Evolutionary conservation across 2,329 filamentous ascomycete genomes (phyloP).

Genomic region (Geosmithia putterillii): DNA sequence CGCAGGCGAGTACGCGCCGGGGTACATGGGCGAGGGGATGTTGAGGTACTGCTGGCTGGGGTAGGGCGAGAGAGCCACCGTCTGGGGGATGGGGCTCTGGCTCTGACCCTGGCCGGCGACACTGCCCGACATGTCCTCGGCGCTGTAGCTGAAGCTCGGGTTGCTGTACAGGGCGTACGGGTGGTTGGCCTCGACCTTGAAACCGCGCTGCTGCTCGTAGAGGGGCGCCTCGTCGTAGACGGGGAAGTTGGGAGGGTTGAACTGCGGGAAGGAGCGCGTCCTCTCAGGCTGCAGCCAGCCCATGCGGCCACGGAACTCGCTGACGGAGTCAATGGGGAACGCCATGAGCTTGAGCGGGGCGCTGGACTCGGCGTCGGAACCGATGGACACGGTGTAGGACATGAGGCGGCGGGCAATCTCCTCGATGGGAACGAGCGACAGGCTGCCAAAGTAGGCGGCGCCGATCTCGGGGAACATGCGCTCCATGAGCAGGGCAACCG

Average conservation of each 20-base stretch:
- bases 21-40: slow-evolving; percentile 50
- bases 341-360: slow-evolving; percentile 58
- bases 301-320: slow-evolving; percentile 57
- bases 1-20: slow-evolving; percentile 46
- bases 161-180: slow-evolving; percentile 42
- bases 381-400: slow-evolving; percentile 50
- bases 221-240: slow-evolving; percentile 26
- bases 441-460: slow-evolving; percentile 72
- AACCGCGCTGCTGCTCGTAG: slow-evolving; percentile 12
- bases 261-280: slow-evolving; percentile 49
- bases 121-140: slow-evolving; percentile 47
- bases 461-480: slow-evolving; percentile 87
- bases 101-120: too few species aligned
- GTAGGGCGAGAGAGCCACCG: slow-evolving; percentile 42
- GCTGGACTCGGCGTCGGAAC: slow-evolving; percentile 43
- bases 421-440: slow-evolving; percentile 72
- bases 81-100: slow-evolving; percentile 39
- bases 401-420: slow-evolving; percentile 70
- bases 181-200: slow-evolving; percentile 15
- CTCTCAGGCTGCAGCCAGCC: slow-evolving; percentile 51
- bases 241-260: slow-evolving; percentile 42
- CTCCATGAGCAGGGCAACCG: slow-evolving; percentile 75
- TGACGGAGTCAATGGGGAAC: slow-evolving; percentile 56
- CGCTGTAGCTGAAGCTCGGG: slow-evolving; percentile 50
- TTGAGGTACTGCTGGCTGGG: slow-evolving; percentile 44